A percentile compares a stretch with the other conserved stretches of the same genome.
phyloP scores from a whole-genome alignment of 441 rosid genomes.

The Gossypium davidsonii region DNA sequence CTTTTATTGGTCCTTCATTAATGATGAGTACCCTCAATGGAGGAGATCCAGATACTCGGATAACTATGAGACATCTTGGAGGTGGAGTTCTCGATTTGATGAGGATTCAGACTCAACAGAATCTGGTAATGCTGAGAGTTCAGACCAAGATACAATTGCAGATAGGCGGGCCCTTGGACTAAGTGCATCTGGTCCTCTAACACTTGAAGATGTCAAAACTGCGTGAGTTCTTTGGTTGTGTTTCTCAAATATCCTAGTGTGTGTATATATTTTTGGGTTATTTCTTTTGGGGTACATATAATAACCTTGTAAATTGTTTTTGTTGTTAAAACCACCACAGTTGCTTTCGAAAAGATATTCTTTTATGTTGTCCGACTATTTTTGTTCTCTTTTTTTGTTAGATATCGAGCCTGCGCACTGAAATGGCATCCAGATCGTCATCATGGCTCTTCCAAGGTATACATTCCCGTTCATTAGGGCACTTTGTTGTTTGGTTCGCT shows the following conservation, averaged over 20 bases:
- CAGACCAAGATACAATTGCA: constrained; percentile 39
- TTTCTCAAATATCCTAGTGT: not conserved
- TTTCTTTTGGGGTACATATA: not conserved
- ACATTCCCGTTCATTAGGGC: constrained; percentile 4
- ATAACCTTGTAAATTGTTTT: not conserved
- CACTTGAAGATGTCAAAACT: constrained; percentile 61
- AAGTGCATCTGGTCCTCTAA: constrained; percentile 63
- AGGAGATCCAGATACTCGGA: constrained; percentile 38
- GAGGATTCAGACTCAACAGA: constrained; percentile 46
- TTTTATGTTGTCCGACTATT: not conserved
- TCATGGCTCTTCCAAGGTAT: constrained; percentile 83
- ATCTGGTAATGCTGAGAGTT: constrained; percentile 28
- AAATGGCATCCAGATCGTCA: constrained; percentile 99
- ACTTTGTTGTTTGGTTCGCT: not conserved
- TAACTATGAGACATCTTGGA: constrained; percentile 31
- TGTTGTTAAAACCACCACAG: not conserved
- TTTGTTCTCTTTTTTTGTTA: constrained; percentile 22
- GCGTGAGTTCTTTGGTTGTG: constrained; percentile 47
- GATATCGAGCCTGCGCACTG: constrained; percentile 76
- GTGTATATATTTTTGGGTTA: not conserved
- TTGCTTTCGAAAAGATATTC: not conserved
- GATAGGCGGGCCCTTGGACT: constrained; percentile 78
- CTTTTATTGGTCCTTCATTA: constrained; percentile 59
- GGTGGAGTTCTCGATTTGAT: constrained; percentile 33
- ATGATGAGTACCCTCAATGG: constrained; percentile 46